A percentile compares a stretch with the other conserved stretches of the same genome.
Conservation (phyloP, 805 yeast genomes). For the Phaffomyces opuntiae region DNA sequence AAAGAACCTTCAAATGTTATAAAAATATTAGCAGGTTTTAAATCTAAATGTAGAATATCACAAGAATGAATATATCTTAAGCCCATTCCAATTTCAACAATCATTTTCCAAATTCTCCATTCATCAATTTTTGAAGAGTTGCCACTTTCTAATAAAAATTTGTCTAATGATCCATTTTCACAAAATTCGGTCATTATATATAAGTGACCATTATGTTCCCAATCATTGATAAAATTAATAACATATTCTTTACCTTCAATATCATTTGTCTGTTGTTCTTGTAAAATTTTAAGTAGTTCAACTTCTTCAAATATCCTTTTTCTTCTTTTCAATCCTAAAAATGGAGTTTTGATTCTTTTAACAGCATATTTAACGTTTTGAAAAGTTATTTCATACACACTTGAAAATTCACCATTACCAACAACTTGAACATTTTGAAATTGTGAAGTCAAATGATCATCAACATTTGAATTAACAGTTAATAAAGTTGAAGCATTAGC, state of each 20-base stretch:
- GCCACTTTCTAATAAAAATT: conserved; percentile 72
- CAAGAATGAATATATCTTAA: conserved; percentile 73
- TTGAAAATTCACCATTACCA: conserved; percentile 86
- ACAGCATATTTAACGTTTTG: conserved; percentile 71
- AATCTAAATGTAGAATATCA: conserved; percentile 75
- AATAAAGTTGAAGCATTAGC: conserved; percentile 13
- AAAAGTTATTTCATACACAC: conserved; percentile 75
- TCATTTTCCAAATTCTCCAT: conserved; percentile 96
- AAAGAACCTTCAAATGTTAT: conserved; percentile 91
- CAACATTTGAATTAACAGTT: conserved; percentile 23
- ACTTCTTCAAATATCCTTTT: conserved; percentile 68
- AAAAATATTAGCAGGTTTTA: conserved; percentile 93
- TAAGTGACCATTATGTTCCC: conserved; percentile 71
- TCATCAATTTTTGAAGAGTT: conserved; percentile 79
- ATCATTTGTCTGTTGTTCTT: conserved; percentile 32
- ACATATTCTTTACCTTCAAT: conserved; percentile 72
- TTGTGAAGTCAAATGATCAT: conserved; percentile 39
- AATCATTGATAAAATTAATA: conserved; percentile 71
- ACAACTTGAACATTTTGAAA: conserved; percentile 59
- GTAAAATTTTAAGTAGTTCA: conserved; percentile 47
- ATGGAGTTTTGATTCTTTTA: conserved; percentile 70
- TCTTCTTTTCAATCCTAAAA: conserved; percentile 50
- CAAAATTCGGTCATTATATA: conserved; percentile 94
- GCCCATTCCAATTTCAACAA: conserved; percentile 78
- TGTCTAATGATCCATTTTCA: conserved; percentile 86